These are phyloP conservation scores for Fusarium pseudocircinatum DNA, from an alignment of 2,329 filamentous ascomycete species.

Conservation along the genomic window DNA sequence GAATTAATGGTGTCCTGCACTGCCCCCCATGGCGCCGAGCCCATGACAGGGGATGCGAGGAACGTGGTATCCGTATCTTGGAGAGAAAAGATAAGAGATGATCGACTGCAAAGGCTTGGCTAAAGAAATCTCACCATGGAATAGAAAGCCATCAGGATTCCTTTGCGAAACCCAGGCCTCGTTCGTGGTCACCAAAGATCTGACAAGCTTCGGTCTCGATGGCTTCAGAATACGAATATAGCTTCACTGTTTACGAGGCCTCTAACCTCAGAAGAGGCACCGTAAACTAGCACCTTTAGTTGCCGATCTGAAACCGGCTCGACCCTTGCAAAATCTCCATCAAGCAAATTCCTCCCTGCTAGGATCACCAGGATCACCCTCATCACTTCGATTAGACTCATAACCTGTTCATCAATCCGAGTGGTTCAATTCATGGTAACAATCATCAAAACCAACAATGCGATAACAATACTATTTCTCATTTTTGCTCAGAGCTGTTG, in stretches of 20 bases:
- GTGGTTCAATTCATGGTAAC: not conserved
- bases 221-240: not conserved
- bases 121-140: not conserved
- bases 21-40: slow-evolving; percentile 31
- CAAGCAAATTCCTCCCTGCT: slow-evolving; percentile 1
- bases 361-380: slow-evolving; percentile 4
- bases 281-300: not conserved
- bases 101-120: not conserved
- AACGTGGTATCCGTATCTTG: not conserved
- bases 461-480: not conserved
- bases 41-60: slow-evolving; percentile 27
- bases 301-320: slow-evolving; percentile 27
- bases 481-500: slow-evolving; percentile 20
- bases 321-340: slow-evolving; percentile 24
- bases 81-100: not conserved
- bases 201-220: not conserved
- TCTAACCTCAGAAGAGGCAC: not conserved
- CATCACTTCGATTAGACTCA: not conserved
- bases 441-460: not conserved
- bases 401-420: not conserved
- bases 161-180: not conserved
- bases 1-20: slow-evolving; percentile 23
- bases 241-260: not conserved
- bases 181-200: not conserved
- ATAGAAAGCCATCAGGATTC: not conserved